Percentiles rank a stretch among this genome's conserved stretches.
Evolutionary conservation across 2,329 filamentous ascomycete genomes (phyloP).

Genomic region (Ascocoryne sarcoides): DNA sequence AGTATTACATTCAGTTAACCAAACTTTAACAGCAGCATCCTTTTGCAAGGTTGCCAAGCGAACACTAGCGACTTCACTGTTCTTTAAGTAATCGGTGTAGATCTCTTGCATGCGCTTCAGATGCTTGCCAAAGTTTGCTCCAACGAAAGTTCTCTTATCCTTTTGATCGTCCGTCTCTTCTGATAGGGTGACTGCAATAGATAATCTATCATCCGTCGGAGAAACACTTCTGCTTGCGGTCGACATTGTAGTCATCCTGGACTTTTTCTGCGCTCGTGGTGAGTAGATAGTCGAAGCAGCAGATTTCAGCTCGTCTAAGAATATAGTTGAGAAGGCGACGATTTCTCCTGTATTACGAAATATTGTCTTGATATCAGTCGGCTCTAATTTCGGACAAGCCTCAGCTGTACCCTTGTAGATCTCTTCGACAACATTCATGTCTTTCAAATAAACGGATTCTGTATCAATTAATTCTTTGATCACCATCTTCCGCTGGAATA

Average conservation of each 20-base stretch:
- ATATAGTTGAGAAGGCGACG: constrained; percentile 72
- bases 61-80: constrained; percentile 53
- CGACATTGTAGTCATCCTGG: constrained; percentile 9
- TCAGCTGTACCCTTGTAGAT: constrained; percentile 94
- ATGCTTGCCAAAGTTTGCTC: constrained; percentile 32
- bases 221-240: constrained; percentile 8
- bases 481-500: constrained; percentile 72
- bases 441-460: constrained; percentile 80
- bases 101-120: constrained; percentile 51
- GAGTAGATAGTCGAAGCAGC: constrained; percentile 73
- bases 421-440: constrained; percentile 95
- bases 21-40: constrained; percentile 61
- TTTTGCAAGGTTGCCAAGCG: constrained; percentile 54
- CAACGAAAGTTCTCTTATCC: constrained; percentile 26
- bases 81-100: constrained; percentile 55
- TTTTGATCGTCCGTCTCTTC: constrained; percentile 26
- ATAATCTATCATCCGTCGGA: constrained; percentile 17
- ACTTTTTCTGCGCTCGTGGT: constrained; percentile 35
- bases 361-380: constrained; percentile 78
- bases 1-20: constrained; percentile 87
- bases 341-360: constrained; percentile 93
- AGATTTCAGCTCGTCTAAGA: constrained; percentile 72
- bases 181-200: constrained; percentile 17
- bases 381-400: constrained; percentile 68
- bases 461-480: constrained; percentile 92